Evolutionary conservation across 768 basidiomycete genomes (phyloP).

Genomic region (Boletus speciosus): DNA sequence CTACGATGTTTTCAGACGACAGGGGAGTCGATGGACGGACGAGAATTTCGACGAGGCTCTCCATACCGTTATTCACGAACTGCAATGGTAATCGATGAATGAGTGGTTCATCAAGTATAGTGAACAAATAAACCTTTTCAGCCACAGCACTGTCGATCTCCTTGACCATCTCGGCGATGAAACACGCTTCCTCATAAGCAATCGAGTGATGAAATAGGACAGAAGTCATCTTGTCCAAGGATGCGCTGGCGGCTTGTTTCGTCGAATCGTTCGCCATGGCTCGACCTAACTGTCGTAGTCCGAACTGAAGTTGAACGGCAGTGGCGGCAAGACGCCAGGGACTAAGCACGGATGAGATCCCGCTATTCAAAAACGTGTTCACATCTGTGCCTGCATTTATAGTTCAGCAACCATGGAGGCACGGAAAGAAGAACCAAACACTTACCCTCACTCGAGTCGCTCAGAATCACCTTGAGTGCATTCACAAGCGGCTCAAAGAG

Average conservation of each 20-base stretch:
- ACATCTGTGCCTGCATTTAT: slow-evolving; percentile 36
- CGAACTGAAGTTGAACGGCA: slow-evolving; percentile 73
- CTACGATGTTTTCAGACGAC: slow-evolving; percentile 30
- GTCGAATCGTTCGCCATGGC: slow-evolving; percentile 56
- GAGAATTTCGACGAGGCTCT: slow-evolving; percentile 58
- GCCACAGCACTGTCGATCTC: slow-evolving; percentile 65
- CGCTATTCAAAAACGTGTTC: slow-evolving; percentile 52
- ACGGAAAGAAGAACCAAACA: not conserved
- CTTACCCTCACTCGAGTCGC: slow-evolving; percentile 59
- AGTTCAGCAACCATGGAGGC: not conserved
- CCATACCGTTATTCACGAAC: slow-evolving; percentile 76
- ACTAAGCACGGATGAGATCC: slow-evolving; percentile 64
- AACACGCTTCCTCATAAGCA: slow-evolving; percentile 75
- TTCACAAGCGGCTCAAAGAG: slow-evolving; percentile 62
- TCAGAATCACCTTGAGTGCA: slow-evolving; percentile 64
- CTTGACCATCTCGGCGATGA: slow-evolving; percentile 77
- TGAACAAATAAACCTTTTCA: slow-evolving; percentile 48
- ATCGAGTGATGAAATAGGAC: slow-evolving; percentile 71
- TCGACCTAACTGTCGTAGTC: slow-evolving; percentile 69
- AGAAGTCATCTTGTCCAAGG: slow-evolving; percentile 62
- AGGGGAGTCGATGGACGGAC: slow-evolving; percentile 28
- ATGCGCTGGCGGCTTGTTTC: slow-evolving; percentile 50
- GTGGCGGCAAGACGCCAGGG: slow-evolving; percentile 85
- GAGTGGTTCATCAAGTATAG: not conserved
- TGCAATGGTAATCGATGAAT: slow-evolving; percentile 22